Evolutionary conservation across 495 filamentous ascomycete species (phyloP), one percentile per base, ranked within the genome.

Genomic region (Elaphomyces granulatus): DNA sequence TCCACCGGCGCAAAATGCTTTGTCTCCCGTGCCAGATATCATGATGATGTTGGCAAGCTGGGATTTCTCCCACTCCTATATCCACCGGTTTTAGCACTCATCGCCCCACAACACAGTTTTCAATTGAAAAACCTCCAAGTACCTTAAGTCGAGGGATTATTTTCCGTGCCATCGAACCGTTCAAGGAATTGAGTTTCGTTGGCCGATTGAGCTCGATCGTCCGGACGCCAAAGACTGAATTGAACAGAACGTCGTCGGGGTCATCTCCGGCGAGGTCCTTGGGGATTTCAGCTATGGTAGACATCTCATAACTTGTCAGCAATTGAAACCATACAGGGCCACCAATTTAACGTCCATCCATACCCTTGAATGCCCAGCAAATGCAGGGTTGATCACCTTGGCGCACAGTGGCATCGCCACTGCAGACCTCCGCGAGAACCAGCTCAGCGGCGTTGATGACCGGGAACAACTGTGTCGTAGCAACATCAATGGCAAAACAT

Each of bases 131-230:
- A n/a, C n/a, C n/a, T 28, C 12, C 12, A 28, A 18, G 34, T 38
- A 78, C 76, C 60, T 79, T 69, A 45, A 98, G 54, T 35, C 92
- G 72, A 17, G 87, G 83, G 34, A 83, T 56, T 46, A 96, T 95
- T 64, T 96, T 96, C 40, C 80, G 72, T 23, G 75, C 81, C 90
- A 98, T 98, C 42, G 87, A 94, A 33, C 75, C 81, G 56, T 93
- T 82, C 45, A 98, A 72, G 20, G 87, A 78, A 58, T 98, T 96
- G 47, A 83, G 68, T 65, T 93, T 93, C 49, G 70, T 68, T 9
- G 88, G 90, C 20, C 90, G 77, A 67, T 98, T 96, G 43, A 98
- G 81, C 63, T 94, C 83, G 52, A 98, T 79, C 49, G 81, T 83
- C 38, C 90, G 83, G 28, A 96, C 69, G 37, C 88, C 90, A 64